phyloP scores from a whole-genome alignment of 257 asterid species.

The Ilex asprella region DNA sequence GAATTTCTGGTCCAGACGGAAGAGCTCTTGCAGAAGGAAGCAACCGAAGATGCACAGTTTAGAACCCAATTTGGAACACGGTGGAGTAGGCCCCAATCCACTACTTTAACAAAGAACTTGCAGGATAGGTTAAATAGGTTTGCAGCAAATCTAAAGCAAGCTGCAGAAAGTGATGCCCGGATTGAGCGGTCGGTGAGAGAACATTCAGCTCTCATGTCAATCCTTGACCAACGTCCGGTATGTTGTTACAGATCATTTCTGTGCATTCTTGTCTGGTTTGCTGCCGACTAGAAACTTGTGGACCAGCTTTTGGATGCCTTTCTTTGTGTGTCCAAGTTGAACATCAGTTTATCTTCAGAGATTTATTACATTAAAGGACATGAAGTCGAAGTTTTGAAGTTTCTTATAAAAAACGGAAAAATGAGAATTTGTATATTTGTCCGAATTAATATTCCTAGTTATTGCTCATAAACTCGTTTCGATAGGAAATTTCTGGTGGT shows the following conservation, averaged over 20 bases:
- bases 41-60: conserved; percentile 81
- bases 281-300: neutral
- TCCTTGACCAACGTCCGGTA: conserved; percentile 86
- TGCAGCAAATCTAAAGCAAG: conserved; percentile 92
- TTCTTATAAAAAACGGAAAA: too few relatives aligned
- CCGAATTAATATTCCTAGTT: too few relatives aligned
- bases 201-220: conserved; percentile 73
- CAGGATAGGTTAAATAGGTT: conserved; percentile 84
- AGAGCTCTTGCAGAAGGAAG: conserved; percentile 91
- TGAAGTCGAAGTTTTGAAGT: too few relatives aligned
- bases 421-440: too few relatives aligned
- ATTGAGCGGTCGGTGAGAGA: conserved; percentile 96
- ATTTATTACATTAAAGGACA: too few relatives aligned
- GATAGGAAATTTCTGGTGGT: too few relatives aligned
- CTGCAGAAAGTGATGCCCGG: conserved; percentile 90
- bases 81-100: conserved; percentile 96
- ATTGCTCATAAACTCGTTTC: too few relatives aligned
- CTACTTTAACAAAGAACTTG: conserved; percentile 81
- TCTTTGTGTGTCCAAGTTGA: neutral
- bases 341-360: too few relatives aligned
- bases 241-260: conserved; percentile 20
- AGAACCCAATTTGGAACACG: conserved; percentile 89
- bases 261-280: conserved; percentile 7
- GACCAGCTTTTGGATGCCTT: neutral
- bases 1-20: conserved; percentile 84